Evolutionary conservation across 129 eudicot genomes (phyloP), one percentile per base, ranked within the genome.

Genomic region (Saposhnikovia divaricata): DNA sequence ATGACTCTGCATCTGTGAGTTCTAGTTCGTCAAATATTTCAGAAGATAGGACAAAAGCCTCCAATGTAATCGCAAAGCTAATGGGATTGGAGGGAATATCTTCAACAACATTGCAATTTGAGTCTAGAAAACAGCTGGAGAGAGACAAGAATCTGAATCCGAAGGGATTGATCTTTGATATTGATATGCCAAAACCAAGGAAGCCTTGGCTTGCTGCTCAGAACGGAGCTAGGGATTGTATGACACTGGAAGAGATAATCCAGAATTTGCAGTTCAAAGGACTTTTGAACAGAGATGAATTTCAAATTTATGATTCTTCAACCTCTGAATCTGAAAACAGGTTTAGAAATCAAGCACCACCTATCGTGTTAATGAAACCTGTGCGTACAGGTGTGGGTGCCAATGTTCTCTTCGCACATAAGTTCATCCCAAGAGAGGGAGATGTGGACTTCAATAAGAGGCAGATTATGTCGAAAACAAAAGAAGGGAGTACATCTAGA

Each of bases 31-130:
- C 91, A 8, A 78, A 81, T 80, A 77, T 83, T 40, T 84, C 78
- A 4, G 84, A 81, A 81, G 91, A 87, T 75, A 90, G 81, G 86
- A 75, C 83, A 53, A 89, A 89, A 57, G 82, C 86, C 21, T 82
- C 93, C 40, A 93, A 89, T 86, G 77, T 87, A 75, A 81, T 93
- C 43, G 92, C 93, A 34, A 93, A 86, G 87, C 96, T 93, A 23
- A 93, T 93, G 98, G 98, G 98, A 38, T 76, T 93, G 40, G 98
- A 90, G 75, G 91, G 87, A 40, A 45, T 82, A 14, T 83, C 96
- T 43, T 80, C 87, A 76, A 81, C 81, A 75, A 50, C 83, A 2
- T 40, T 51, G 66, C 82, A 82, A 15, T 79, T 80, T 39, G 76
- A 45, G 70, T 76, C 87, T 21, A 63, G n/a, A 57, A 86, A 84